These are phyloP conservation scores for Agastache rugosa DNA, from an alignment of 257 asterid species.

Conservation along the genomic window DNA sequence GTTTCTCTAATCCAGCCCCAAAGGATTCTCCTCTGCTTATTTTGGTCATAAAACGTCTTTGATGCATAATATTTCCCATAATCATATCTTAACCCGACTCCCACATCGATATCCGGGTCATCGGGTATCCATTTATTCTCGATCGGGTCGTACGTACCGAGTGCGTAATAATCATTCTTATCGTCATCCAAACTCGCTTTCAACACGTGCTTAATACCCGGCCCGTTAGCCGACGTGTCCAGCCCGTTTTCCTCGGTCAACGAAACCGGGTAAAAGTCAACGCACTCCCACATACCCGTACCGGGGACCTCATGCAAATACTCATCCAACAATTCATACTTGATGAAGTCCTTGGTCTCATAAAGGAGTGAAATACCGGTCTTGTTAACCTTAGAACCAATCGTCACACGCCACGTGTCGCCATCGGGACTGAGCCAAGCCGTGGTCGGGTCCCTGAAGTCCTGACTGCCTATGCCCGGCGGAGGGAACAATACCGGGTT, in stretches of 20 bases:
- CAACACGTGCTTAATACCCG: slow-evolving; percentile 67
- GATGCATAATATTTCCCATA: slow-evolving; percentile 82
- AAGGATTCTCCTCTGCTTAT: slow-evolving; percentile 62
- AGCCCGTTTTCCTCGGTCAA: slow-evolving; percentile 53
- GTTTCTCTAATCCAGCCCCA: slow-evolving; percentile 87
- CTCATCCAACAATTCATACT: slow-evolving; percentile 52
- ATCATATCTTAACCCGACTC: slow-evolving; percentile 66
- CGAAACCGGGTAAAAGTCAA: slow-evolving; percentile 78
- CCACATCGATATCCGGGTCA: slow-evolving; percentile 66
- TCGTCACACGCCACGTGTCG: slow-evolving; percentile 60
- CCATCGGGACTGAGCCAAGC: slow-evolving; percentile 74
- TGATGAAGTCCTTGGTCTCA: slow-evolving; percentile 61
- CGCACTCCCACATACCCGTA: slow-evolving; percentile 95
- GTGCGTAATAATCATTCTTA: slow-evolving; percentile 64
- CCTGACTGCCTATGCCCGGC: slow-evolving; percentile 64
- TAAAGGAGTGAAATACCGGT: slow-evolving; percentile 70
- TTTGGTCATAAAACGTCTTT: slow-evolving; percentile 73
- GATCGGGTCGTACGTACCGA: slow-evolving; percentile 64
- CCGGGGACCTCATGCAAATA: slow-evolving; percentile 63
- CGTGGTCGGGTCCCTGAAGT: slow-evolving; percentile 85
- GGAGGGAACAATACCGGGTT: slow-evolving; percentile 86
- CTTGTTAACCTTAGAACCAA: slow-evolving; percentile 66
- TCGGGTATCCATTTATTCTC: slow-evolving; percentile 76
- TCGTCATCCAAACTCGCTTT: slow-evolving; percentile 72
- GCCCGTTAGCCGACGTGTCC: slow-evolving; percentile 75